Percentiles rank a stretch among this genome's conserved stretches.
Evolutionary conservation across 1,284 basidiomycete genomes (phyloP).

Genomic region (Cutaneotrichosporon sp.): DNA sequence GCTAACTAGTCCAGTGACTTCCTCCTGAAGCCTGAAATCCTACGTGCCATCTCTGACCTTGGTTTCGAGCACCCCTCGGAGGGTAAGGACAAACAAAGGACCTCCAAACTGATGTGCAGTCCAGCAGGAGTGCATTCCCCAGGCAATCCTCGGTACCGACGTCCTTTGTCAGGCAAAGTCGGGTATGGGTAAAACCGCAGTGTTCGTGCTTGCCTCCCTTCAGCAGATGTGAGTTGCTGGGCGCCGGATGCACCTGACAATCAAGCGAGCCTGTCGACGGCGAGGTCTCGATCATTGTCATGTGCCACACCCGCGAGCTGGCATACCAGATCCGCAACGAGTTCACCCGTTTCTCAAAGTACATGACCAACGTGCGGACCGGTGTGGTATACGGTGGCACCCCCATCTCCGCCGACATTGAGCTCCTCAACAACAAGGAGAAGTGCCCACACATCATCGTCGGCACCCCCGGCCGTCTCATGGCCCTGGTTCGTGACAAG

Average conservation of each 20-base stretch:
- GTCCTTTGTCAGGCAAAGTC: constrained; percentile 99
- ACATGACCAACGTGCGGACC: constrained; percentile 98
- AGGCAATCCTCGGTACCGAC: constrained; percentile 99
- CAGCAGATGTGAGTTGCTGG: constrained; percentile 67
- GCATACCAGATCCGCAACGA: constrained; percentile 99
- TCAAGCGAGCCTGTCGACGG: constrained; percentile 84
- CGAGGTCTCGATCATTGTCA: constrained; percentile 93
- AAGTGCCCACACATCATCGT: constrained; percentile 99
- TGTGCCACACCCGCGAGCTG: constrained; percentile 98
- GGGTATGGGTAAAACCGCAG: constrained; percentile 99
- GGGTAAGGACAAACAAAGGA: constrained; percentile 56
- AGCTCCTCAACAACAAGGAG: constrained; percentile 88
- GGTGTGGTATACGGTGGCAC: constrained; percentile 98
- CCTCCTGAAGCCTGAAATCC: constrained; percentile 90
- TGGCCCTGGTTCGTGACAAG: constrained; percentile 89
- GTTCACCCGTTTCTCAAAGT: constrained; percentile 98
- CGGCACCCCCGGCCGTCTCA: constrained; percentile 92
- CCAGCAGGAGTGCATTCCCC: constrained; percentile 99
- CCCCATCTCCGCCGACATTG: constrained; percentile 88
- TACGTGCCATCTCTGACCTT: constrained; percentile 95
- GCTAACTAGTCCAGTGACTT: constrained; percentile 65
- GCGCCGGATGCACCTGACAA: constrained; percentile 1
- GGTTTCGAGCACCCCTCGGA: constrained; percentile 99
- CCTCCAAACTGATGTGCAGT: constrained; percentile 57
- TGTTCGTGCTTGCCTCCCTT: constrained; percentile 95